phyloP scores from a whole-genome alignment of 164 flowering plant genomes.

The Annona squamosa region DNA sequence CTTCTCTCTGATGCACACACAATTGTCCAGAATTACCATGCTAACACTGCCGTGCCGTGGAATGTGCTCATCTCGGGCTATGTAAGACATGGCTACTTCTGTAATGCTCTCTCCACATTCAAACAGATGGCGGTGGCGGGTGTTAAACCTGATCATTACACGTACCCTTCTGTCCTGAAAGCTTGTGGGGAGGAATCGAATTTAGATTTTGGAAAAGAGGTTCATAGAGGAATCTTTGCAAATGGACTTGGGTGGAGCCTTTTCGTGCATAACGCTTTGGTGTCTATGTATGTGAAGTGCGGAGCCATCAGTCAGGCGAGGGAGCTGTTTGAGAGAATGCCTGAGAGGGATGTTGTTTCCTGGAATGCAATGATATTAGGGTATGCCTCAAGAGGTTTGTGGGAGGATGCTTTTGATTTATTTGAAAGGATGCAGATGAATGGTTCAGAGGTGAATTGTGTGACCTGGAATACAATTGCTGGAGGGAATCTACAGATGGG shows the following conservation, averaged over 20 bases:
- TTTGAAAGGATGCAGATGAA: conserved; percentile 28
- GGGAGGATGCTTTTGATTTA: conserved; percentile 38
- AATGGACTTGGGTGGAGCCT: conserved; percentile 24
- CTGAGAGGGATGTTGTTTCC: conserved; percentile 42
- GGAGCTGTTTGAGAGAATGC: conserved; percentile 43
- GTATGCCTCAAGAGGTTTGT: conserved; percentile 45
- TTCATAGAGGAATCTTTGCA: conserved; percentile 27
- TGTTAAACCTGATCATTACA: conserved; percentile 40
- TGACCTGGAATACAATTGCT: conserved; percentile 52
- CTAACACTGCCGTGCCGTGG: conserved; percentile 37
- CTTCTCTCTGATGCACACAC: conserved; percentile 27
- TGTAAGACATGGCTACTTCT: conserved; percentile 25
- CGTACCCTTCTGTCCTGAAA: conserved; percentile 55
- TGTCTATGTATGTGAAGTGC: conserved; percentile 49
- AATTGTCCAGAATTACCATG: conserved; percentile 24
- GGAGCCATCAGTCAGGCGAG: conserved; percentile 36
- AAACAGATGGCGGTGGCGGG: conserved; percentile 36
- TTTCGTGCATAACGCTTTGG: conserved; percentile 50
- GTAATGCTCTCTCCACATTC: conserved; percentile 32
- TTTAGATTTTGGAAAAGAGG: conserved; percentile 31
- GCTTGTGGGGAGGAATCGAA: conserved; percentile 50
- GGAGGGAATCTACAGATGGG: conserved; percentile 41
- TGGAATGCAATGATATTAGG: conserved; percentile 51
- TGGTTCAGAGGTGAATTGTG: conserved; percentile 21
- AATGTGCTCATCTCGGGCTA: conserved; percentile 44